Conservation (phyloP, 805 yeast genomes). For the Wickerhamiella shivajii region DNA sequence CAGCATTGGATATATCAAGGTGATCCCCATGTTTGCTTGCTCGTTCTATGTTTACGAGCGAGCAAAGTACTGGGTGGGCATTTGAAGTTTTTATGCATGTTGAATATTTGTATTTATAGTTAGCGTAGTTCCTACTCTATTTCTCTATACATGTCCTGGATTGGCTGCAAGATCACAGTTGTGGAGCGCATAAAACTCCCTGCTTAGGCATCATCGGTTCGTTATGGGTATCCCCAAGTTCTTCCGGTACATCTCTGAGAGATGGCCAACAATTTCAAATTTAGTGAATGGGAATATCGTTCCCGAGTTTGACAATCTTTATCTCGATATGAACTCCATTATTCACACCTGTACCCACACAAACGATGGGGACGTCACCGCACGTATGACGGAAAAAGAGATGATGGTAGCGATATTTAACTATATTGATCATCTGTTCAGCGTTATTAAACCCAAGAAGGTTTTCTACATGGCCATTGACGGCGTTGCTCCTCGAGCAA, state of each 20-base stretch:
- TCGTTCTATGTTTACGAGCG: conserved; percentile 90
- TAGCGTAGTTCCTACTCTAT: too few relatives aligned
- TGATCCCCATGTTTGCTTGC: conserved; percentile 94
- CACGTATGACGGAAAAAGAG: conserved; percentile 70
- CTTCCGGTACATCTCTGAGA: conserved; percentile 89
- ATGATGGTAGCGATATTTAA: conserved; percentile 86
- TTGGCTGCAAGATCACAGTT: too few relatives aligned
- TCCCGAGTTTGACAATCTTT: conserved; percentile 89
- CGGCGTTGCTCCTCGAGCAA: conserved; percentile 98
- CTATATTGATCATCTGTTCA: conserved; percentile 86
- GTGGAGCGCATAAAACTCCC: too few relatives aligned
- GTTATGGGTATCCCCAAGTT: conserved; percentile 96
- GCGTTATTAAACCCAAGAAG: conserved; percentile 71
- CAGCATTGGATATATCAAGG: conserved; percentile 88
- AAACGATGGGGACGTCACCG: conserved; percentile 49
- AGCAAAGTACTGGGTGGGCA: conserved; percentile 54
- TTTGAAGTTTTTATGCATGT: conserved; percentile 23
- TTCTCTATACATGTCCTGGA: too few relatives aligned
- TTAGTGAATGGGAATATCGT: conserved; percentile 64
- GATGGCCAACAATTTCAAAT: conserved; percentile 96
- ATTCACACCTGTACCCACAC: conserved; percentile 84
- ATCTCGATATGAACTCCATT: conserved; percentile 95
- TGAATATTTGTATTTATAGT: too few relatives aligned
- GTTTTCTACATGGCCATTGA: conserved; percentile 93
- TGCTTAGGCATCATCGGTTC: too few relatives aligned